Conservation (phyloP, 1,284 basidiomycete genomes). For the Exobasidium rhododendri region DNA sequence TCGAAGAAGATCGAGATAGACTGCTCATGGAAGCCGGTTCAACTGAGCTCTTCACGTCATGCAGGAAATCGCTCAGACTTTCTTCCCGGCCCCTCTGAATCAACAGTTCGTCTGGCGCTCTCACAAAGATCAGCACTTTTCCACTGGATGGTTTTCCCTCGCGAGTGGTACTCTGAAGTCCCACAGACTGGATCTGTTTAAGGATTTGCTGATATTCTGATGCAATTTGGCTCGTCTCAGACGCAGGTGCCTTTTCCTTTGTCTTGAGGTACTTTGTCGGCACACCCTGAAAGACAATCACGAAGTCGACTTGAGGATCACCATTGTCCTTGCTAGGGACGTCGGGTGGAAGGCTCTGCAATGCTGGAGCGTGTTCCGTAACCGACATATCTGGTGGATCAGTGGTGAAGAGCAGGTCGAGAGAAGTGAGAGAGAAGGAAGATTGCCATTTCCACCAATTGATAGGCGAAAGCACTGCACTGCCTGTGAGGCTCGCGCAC, state of each 20-base stretch:
- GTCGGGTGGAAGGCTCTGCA: not conserved
- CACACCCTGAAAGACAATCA: constrained; percentile 41
- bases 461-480: too few species aligned
- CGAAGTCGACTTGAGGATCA: constrained; percentile 31
- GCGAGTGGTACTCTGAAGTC: constrained; percentile 40
- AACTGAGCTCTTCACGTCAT: constrained; percentile 31
- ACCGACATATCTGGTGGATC: too few species aligned
- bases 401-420: too few species aligned
- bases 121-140: constrained; percentile 45
- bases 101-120: constrained; percentile 19
- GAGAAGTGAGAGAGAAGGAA: too few species aligned
- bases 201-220: constrained; percentile 35
- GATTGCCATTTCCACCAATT: too few species aligned
- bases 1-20: constrained; percentile 17
- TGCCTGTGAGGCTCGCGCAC: too few species aligned
- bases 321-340: constrained; percentile 7
- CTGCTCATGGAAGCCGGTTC: constrained; percentile 14
- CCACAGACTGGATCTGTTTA: constrained; percentile 24
- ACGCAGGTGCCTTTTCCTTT: constrained; percentile 24
- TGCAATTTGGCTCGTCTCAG: constrained; percentile 23
- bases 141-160: constrained; percentile 26
- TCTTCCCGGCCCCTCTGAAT: constrained; percentile 12
- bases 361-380: not conserved
- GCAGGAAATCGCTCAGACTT: constrained; percentile 38
- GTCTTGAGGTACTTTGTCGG: constrained; percentile 26